Percentiles rank a stretch among this genome's conserved stretches.
These are phyloP conservation scores for Arthroderma uncinatum DNA, from an alignment of 2,329 filamentous ascomycete species.

Conservation along the genomic window DNA sequence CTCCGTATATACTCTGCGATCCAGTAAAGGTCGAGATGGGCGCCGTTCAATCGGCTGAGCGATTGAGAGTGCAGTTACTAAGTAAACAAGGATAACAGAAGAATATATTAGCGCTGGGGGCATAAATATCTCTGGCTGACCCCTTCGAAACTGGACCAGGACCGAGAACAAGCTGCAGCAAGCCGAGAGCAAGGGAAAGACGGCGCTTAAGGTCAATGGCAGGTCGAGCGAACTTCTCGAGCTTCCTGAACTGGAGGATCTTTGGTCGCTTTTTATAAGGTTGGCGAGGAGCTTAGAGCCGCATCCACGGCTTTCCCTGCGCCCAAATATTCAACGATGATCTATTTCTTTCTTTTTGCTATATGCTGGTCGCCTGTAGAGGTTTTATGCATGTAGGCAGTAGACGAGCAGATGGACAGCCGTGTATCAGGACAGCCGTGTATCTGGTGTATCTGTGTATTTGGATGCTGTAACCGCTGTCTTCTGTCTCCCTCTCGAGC, in stretches of 20 bases:
- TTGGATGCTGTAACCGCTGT: too few relatives aligned
- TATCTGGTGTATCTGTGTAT: too few relatives aligned
- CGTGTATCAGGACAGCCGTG: too few relatives aligned
- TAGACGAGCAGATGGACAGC: too few relatives aligned
- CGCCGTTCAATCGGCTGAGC: neutral
- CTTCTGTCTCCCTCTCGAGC: too few relatives aligned
- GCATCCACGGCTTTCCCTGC: neutral
- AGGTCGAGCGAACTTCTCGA: neutral
- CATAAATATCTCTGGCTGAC: neutral
- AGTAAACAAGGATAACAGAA: neutral
- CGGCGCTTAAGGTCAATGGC: neutral
- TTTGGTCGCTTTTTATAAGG: neutral
- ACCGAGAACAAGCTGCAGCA: neutral
- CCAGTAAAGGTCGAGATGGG: neutral
- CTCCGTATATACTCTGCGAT: neutral
- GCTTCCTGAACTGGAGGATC: neutral
- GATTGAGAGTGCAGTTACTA: neutral
- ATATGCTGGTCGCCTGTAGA: neutral
- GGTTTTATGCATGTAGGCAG: too few relatives aligned
- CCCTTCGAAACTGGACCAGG: neutral
- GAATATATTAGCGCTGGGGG: neutral
- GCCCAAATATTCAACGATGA: too few relatives aligned
- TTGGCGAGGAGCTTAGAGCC: constrained; percentile 1
- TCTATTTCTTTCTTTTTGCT: neutral
- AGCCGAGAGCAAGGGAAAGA: neutral